Conservation (phyloP, 1,139 yeast genomes). For the Hyphopichia wangnamkhiaoensis region DNA sequence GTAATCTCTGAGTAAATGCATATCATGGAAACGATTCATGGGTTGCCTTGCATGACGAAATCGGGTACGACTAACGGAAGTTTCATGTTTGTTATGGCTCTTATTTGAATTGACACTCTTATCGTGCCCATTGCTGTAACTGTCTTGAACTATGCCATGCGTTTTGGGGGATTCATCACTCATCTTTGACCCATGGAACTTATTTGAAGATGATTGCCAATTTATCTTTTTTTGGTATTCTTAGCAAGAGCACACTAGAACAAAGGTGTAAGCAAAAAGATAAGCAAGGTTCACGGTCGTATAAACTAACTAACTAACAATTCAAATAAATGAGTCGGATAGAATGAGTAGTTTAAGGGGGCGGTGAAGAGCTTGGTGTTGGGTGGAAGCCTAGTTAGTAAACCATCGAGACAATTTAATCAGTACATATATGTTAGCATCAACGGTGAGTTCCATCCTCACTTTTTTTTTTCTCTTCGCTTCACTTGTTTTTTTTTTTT, state of each 20-base stretch:
- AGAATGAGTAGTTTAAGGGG: no score
- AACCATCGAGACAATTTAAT: no score
- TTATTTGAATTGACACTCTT: neutral
- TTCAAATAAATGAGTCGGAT: no score
- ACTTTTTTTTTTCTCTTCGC: neutral
- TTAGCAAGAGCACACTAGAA: no score
- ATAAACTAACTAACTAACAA: no score
- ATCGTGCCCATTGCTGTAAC: no score
- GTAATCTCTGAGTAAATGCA: slow-evolving; percentile 34
- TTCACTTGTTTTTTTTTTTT: neutral
- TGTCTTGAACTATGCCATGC: neutral
- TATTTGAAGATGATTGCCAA: neutral
- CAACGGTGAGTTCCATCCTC: neutral
- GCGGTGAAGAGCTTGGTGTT: no score
- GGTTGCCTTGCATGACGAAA: slow-evolving; percentile 7
- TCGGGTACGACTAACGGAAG: neutral
- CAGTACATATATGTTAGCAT: no score
- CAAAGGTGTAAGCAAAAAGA: no score
- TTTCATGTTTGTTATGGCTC: neutral
- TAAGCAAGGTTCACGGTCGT: no score
- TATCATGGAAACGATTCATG: slow-evolving; percentile 19
- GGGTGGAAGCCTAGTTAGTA: no score
- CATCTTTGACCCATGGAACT: slow-evolving; percentile 1
- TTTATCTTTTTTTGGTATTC: no score
- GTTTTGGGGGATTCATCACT: neutral